Percentiles rank a stretch among this genome's conserved stretches.
Conservation (phyloP, 768 basidiomycete genomes). For the Jaapia argillacea region DNA sequence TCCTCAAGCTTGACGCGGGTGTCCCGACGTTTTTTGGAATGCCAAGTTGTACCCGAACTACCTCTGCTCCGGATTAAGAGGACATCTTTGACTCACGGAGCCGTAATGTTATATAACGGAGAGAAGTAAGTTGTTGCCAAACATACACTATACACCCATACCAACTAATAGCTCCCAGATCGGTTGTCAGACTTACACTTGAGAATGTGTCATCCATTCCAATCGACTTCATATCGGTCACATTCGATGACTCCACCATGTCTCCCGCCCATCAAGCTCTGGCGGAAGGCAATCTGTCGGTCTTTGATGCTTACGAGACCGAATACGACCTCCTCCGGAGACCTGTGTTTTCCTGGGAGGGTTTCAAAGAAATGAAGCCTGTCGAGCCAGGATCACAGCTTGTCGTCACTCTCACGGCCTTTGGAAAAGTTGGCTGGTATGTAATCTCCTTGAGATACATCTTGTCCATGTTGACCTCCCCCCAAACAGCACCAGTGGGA, state of each 20-base stretch:
- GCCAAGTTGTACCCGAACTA: conserved; percentile 76
- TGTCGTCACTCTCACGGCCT: conserved; percentile 61
- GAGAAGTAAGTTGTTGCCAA: conserved; percentile 53
- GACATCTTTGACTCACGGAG: conserved; percentile 87
- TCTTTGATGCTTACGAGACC: conserved; percentile 85
- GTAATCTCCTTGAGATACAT: conserved; percentile 18
- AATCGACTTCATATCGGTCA: conserved; percentile 77
- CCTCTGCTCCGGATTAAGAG: conserved; percentile 80
- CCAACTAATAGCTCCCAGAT: no score
- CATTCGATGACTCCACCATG: conserved; percentile 88
- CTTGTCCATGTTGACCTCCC: conserved; percentile 9
- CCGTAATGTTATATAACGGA: conserved; percentile 91
- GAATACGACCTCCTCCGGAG: conserved; percentile 70
- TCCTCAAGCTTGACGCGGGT: conserved; percentile 17
- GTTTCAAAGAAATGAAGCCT: conserved; percentile 31
- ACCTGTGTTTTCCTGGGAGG: conserved; percentile 74
- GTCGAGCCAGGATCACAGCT: conserved; percentile 66
- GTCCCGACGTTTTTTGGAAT: conserved; percentile 57
- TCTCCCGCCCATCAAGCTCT: conserved; percentile 66
- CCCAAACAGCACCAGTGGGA: conserved; percentile 57
- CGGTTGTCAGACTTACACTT: conserved; percentile 73
- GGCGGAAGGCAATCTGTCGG: conserved; percentile 69
- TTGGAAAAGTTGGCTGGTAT: conserved; percentile 90
- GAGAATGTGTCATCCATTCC: conserved; percentile 83
- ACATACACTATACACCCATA: no score